Evolutionary conservation across 305 asterid species (phyloP), one percentile per base, ranked within the genome.

Genomic region (Fraxinus angustifolia): DNA sequence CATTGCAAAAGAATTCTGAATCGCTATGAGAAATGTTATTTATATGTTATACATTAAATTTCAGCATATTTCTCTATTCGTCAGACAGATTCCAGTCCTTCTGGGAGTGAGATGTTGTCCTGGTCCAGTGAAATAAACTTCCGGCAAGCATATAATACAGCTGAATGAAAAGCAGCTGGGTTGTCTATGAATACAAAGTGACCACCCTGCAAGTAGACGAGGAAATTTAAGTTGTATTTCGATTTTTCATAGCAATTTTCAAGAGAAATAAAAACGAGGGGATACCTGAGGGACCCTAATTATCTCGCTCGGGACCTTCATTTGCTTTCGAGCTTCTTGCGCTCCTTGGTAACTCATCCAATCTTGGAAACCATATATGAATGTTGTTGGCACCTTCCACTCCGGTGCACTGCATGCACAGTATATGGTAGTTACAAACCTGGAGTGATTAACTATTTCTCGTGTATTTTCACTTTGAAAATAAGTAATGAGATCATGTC

Each of bases 331-430:
- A 53, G 97, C 97, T 68, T 86, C 89, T 86, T 87, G 88, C 31
- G 97, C 97, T 78, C 93, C 95, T 87, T 89, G 81, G 83, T 89
- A 91, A 79, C 86, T 82, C 97, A 91, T 93, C 97, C 97, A 93
- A 88, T 93, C 97, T 26, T 91, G 80, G 74, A 83, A 8, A 53
- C 97, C 97, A 35, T 93, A 93, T 68, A 93, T 90, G 86, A 91
- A 93, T 65, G 97, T 78, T 8, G 94, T 93, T 8, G 97, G 95
- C 72, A 93, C 97, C 84, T 90, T 91, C 95, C 94, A 93, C 38
- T 92, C 97, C 1, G 95, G 84, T 31, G 95, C 94, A 81, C 97
- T 93, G 91, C 82, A 87, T 58, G 12, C 10, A 70, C 38, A 70
- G 17, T 12, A 30, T 31, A 11, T 0, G 40, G 8, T 30, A 5